A percentile compares a stretch with the other conserved stretches of the same genome.
phyloP scores from a whole-genome alignment of 768 basidiomycete species.

The Kockovaella imperatae region DNA sequence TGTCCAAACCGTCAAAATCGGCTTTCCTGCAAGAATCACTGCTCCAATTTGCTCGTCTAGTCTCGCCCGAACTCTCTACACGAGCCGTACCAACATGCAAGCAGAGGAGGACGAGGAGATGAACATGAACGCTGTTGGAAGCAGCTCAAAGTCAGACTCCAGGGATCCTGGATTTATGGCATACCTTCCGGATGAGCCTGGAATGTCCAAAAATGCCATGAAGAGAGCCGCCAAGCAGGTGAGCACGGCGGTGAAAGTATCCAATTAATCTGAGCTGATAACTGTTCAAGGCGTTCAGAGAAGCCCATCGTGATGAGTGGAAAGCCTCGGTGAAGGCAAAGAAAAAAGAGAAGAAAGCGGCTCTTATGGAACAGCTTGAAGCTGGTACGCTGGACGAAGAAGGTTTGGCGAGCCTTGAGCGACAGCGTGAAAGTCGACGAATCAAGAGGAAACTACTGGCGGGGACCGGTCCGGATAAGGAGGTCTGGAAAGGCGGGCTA shows the following conservation, averaged over 20 bases:
- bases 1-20: no score
- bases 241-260: background rate
- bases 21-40: no score
- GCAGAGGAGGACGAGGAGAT: background rate
- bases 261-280: background rate
- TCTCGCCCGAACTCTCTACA: no score
- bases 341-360: slow-evolving; percentile 1
- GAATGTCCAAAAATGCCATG: slow-evolving; percentile 35
- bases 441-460: slow-evolving; percentile 49
- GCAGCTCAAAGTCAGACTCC: no score
- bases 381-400: slow-evolving; percentile 17
- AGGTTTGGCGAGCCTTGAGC: slow-evolving; percentile 35
- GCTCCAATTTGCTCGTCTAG: no score
- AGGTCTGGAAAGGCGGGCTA: slow-evolving; percentile 37
- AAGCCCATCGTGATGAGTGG: slow-evolving; percentile 21
- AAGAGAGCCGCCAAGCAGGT: slow-evolving; percentile 37
- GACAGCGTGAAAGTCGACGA: slow-evolving; percentile 44
- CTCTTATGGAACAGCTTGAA: background rate
- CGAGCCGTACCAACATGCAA: no score
- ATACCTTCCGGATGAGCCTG: background rate
- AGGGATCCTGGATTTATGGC: no score
- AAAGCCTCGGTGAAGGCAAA: background rate
- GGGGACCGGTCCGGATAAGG: no score
- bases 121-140: slow-evolving; percentile 1
- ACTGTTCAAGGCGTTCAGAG: slow-evolving; percentile 14